Base-by-base conservation (phyloP, 2,329 filamentous ascomycete genomes). In the Trichoderma asperellum region DNA sequence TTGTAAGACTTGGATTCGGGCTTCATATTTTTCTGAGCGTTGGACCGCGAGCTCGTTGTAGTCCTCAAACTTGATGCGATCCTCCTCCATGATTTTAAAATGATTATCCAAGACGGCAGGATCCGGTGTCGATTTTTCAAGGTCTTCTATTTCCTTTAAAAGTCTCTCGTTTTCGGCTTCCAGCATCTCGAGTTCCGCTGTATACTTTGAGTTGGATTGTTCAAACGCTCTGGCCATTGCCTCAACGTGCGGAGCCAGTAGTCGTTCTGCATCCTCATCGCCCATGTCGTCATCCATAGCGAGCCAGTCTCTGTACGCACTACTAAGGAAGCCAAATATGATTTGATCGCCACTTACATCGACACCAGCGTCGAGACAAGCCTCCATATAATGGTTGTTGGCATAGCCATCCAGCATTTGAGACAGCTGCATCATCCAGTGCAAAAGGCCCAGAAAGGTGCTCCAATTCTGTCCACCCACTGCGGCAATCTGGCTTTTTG, bases 371-470 rank as follows among this genome's bases (percentile, higher is more conserved):
- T 97, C 95, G 53, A 91, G 86, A 77, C 94, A 97, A 1, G 94
- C 94, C 64, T 97, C 92, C 73, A 97, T 94, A 78, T 97, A 99
- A 58, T 89, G 89, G 70, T 94, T 91, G 67, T 83, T 80, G 1
- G 88, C 84, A 77, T 94, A 98, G 27, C 92, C 88, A 71, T 98
- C 94, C 76, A 98, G 88, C 91, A 98, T 97, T 74, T 95, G 91
- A 5, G 93, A 93, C 63, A 99, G 84, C 80, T 98, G 94, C 95
- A 99, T 97, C 89, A 99, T 95, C 96, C 96, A 99, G 81, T 99
- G 94, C 62, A 99, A 85, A 78, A 99, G 84, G 0, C 94, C 96
- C 14, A 99, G 84, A 76, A 99, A 98, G 0, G 93, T 96, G 71
- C 92, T 92, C 96, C 96, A 99, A 77, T 98, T 98, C 80, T 97